Percentiles rank a stretch among this genome's conserved stretches.
phyloP scores from a whole-genome alignment of 257 asterid genomes.

The Craterostigma plantagineum region DNA sequence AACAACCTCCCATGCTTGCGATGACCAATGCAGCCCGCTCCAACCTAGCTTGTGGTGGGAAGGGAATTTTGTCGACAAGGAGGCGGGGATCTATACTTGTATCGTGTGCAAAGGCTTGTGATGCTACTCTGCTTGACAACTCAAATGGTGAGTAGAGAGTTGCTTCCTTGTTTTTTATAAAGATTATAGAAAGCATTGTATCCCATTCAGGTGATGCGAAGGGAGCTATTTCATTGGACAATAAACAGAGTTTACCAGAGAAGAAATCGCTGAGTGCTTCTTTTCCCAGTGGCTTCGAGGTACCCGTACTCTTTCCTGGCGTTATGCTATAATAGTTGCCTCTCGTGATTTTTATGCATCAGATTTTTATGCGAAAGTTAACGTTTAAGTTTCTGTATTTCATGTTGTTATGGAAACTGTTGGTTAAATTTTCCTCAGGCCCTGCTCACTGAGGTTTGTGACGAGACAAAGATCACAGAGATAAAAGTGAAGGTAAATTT shows the following conservation, averaged over 20 bases:
- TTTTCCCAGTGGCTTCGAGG: conserved; percentile 49
- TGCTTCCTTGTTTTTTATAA: neutral
- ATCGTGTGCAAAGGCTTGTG: conserved; percentile 35
- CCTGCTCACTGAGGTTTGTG: conserved; percentile 46
- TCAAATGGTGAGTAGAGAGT: conserved; percentile 24
- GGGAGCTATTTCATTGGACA: conserved; percentile 34
- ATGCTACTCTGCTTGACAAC: conserved; percentile 16
- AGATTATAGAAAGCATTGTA: conserved; percentile 6
- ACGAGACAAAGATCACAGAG: conserved; percentile 56
- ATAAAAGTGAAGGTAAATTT: conserved; percentile 51
- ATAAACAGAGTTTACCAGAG: conserved; percentile 17
- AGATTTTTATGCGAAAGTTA: neutral
- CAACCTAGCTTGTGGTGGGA: conserved; percentile 20
- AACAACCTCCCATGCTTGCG: conserved; percentile 21
- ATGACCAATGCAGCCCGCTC: conserved; percentile 17
- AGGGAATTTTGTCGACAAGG: conserved; percentile 14
- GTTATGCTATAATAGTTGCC: neutral
- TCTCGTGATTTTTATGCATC: no score
- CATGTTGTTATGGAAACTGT: conserved; percentile 7
- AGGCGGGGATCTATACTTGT: conserved; percentile 16
- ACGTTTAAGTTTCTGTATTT: conserved; percentile 1
- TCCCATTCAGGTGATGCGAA: conserved; percentile 19
- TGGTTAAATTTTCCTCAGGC: conserved; percentile 21
- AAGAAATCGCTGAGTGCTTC: conserved; percentile 18
- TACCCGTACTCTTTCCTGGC: conserved; percentile 5